phyloP scores from a whole-genome alignment of 1,284 basidiomycete genomes.

The Bothia castanella region DNA sequence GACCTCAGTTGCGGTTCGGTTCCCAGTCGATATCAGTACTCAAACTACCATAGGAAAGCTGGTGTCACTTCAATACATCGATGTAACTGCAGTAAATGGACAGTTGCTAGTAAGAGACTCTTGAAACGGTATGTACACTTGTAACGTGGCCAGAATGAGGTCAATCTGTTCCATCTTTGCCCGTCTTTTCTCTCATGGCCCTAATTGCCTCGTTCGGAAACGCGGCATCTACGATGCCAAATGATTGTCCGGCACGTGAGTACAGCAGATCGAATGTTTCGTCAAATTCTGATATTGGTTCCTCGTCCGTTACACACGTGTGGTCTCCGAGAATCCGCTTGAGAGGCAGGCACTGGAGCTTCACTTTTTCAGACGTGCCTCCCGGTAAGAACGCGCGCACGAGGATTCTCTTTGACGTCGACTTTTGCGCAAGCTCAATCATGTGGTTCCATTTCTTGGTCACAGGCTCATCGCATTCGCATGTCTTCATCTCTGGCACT shows the following conservation, averaged over 20 bases:
- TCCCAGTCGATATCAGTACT: constrained; percentile 6
- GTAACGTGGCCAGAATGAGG: background rate
- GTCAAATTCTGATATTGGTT: constrained; percentile 18
- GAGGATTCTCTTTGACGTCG: constrained; percentile 22
- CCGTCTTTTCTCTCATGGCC: constrained; percentile 13
- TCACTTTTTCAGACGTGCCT: constrained; percentile 26
- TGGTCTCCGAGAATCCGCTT: constrained; percentile 15
- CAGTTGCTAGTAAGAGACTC: background rate
- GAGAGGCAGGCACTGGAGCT: constrained; percentile 28
- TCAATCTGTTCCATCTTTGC: background rate
- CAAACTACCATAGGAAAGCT: background rate
- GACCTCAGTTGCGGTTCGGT: background rate
- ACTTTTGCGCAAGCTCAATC: constrained; percentile 29
- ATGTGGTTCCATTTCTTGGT: constrained; percentile 26
- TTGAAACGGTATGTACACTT: no score
- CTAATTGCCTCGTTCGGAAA: constrained; percentile 23
- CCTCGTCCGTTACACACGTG: constrained; percentile 11
- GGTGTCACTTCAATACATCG: constrained; percentile 5
- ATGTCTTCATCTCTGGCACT: constrained; percentile 15
- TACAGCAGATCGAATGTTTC: constrained; percentile 29
- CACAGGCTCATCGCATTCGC: constrained; percentile 23
- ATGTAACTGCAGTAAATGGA: constrained; percentile 7
- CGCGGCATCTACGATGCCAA: constrained; percentile 22
- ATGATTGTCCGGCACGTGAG: constrained; percentile 20
- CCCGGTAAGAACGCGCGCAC: constrained; percentile 31